Conservation (phyloP, 176 grass and related monocot species). For the Areca catechu region DNA sequence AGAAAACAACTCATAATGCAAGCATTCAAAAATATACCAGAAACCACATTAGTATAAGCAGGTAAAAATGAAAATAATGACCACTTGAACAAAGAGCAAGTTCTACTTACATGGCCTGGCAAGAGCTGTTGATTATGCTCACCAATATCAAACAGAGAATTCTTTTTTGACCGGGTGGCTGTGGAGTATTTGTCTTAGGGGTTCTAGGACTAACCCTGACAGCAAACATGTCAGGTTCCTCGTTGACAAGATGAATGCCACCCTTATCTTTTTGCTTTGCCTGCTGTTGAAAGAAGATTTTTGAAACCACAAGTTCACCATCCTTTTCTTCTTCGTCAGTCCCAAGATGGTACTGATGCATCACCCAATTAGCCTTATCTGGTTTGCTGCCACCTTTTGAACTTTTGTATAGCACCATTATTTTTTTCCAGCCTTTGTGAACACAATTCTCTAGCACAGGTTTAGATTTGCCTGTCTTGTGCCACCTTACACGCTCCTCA, state of each 20-base stretch:
- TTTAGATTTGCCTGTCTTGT: conserved; percentile 84
- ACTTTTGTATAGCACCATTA: conserved; percentile 78
- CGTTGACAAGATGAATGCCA: conserved; percentile 22
- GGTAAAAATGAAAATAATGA: too few relatives aligned
- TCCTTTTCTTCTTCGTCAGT: conserved; percentile 61
- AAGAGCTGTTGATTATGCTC: conserved; percentile 24
- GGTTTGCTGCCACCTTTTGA: conserved; percentile 37
- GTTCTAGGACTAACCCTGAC: conserved; percentile 53
- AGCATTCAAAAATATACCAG: too few relatives aligned
- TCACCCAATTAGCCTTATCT: conserved; percentile 63
- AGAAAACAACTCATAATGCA: too few relatives aligned
- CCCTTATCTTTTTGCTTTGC: conserved; percentile 29
- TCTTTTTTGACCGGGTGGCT: conserved; percentile 30
- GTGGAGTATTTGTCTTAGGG: conserved; percentile 44
- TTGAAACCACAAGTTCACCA: conserved; percentile 58
- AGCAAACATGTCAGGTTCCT: conserved; percentile 30
- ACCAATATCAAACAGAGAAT: conserved; percentile 19
- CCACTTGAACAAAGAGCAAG: background rate
- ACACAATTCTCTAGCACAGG: conserved; percentile 37
- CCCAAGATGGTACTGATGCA: conserved; percentile 91
- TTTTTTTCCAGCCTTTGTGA: conserved; percentile 84
- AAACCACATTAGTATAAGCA: too few relatives aligned
- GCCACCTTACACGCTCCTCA: conserved; percentile 61
- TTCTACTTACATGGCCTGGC: conserved; percentile 38
- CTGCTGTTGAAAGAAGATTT: conserved; percentile 52